phyloP scores from a whole-genome alignment of 176 grass and related monocot species.

The Rhynchospora pubera region DNA sequence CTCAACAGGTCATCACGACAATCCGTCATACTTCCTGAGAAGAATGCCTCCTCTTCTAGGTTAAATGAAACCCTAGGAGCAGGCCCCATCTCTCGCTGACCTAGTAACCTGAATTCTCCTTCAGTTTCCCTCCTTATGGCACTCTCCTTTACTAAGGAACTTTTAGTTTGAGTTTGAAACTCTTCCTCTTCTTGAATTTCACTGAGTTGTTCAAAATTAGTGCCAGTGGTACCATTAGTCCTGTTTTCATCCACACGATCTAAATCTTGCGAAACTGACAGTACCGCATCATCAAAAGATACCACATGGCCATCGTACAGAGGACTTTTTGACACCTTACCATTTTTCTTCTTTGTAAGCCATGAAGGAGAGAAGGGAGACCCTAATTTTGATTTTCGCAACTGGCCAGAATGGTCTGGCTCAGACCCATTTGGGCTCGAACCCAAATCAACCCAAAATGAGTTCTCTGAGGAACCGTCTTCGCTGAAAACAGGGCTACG shows the following conservation, averaged over 20 bases:
- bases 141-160: conserved; percentile 59
- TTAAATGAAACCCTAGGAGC: conserved; percentile 82
- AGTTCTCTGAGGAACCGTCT: conserved; percentile 77
- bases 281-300: conserved; percentile 90
- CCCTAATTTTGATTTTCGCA: conserved; percentile 77
- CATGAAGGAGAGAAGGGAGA: conserved; percentile 88
- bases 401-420: conserved; percentile 41
- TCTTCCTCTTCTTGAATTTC: conserved; percentile 88
- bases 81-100: conserved; percentile 55
- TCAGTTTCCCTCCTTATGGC: conserved; percentile 98
- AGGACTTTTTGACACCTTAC: conserved; percentile 83
- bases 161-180: conserved; percentile 50
- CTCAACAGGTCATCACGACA: conserved; percentile 43
- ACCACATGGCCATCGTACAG: conserved; percentile 73
- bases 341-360: conserved; percentile 69
- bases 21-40: conserved; percentile 39
- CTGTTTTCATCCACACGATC: conserved; percentile 57
- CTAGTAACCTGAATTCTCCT: conserved; percentile 85
- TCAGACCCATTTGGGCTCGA: conserved; percentile 73
- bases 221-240: conserved; percentile 35
- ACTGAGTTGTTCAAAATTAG: conserved; percentile 57
- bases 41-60: conserved; percentile 58
- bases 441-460: conserved; percentile 99
- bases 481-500: conserved; percentile 96
- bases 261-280: conserved; percentile 76